Evolutionary conservation across 2,329 filamentous ascomycete species (phyloP), one percentile per base, ranked within the genome.

Genomic region (Verticillium isaacii): DNA sequence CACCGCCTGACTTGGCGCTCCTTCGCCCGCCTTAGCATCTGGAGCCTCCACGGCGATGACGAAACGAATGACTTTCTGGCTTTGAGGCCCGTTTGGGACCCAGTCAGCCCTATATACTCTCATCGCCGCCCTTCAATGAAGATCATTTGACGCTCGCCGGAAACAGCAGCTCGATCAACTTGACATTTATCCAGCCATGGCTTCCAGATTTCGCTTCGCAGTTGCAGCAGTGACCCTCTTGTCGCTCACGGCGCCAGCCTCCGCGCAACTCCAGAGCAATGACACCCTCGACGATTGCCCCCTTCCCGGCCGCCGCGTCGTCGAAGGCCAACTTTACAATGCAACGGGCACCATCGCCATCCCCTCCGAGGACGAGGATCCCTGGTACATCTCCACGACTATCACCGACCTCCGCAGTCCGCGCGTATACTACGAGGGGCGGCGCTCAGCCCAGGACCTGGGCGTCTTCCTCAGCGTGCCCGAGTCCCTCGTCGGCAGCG

Each of bases 391-490:
- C 15, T 32, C 57, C 7, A 32, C 41, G 12, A 29, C 34, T 7
- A 19, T 58, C 19, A 50, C 14, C 37, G 57, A 58, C 39, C 12
- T n/a, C 8, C 57, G 57, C 23, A 17, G 5, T 5, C 15, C 41
- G 7, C 12, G 29, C 25, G 23, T 50, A 2, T 12, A 4, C 23
- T 58, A n/a, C 29, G 39, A 41, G 11, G 23, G 25, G 2, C 19
- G 8, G 23, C 23, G n/a, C 25, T 50, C 57, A n/a, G 25, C 12
- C 8, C 57, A 58, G 29, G 17, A 25, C 2, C 39, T 58, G 23
- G 57, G 11, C 15, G 8, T 32, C 57, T 58, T 45, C 39, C 57
- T 58, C 23, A 58, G 57, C 15, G 57, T 58, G 37, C 57, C 57
- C 23, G 25, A 50, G 15, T 3, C 3, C 25, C 15, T 58, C 19